Evolutionary conservation across 2,329 filamentous ascomycete species (phyloP).

Genomic region (Claviceps cyperi): DNA sequence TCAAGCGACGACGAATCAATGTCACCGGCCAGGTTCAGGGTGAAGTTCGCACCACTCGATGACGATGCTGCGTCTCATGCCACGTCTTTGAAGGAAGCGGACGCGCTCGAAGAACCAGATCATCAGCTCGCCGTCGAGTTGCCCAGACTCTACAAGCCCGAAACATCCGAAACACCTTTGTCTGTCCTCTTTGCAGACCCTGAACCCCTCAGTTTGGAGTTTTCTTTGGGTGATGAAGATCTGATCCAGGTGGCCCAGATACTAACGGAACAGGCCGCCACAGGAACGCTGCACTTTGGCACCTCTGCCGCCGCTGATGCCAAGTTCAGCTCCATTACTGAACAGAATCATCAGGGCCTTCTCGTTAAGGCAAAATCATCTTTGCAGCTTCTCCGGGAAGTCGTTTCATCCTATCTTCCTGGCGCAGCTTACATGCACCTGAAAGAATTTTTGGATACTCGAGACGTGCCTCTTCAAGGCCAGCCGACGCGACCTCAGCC

Average conservation of each 20-base stretch:
- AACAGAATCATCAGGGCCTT: slow-evolving; percentile 27
- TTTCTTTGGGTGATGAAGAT: slow-evolving; percentile 40
- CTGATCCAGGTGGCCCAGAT: slow-evolving; percentile 55
- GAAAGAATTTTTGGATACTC: slow-evolving; percentile 39
- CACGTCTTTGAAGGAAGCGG: slow-evolving; percentile 35
- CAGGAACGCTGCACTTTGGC: slow-evolving; percentile 28
- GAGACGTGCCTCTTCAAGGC: slow-evolving; percentile 39
- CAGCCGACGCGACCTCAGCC: slow-evolving; percentile 38
- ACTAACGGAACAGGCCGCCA: slow-evolving; percentile 54
- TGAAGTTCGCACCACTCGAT: slow-evolving; percentile 27
- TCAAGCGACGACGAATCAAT: slow-evolving; percentile 33
- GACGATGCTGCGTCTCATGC: slow-evolving; percentile 40
- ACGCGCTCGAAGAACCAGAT: slow-evolving; percentile 30
- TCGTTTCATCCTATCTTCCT: slow-evolving; percentile 30
- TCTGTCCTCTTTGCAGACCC: slow-evolving; percentile 44
- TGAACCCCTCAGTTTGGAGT: slow-evolving; percentile 34
- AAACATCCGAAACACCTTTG: slow-evolving; percentile 34
- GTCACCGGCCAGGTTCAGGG: slow-evolving; percentile 34
- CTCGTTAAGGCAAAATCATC: slow-evolving; percentile 30
- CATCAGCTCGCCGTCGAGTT: slow-evolving; percentile 34
- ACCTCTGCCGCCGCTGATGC: slow-evolving; percentile 10
- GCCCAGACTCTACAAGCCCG: slow-evolving; percentile 31
- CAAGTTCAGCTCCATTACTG: slow-evolving; percentile 11
- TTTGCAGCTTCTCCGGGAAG: slow-evolving; percentile 31
- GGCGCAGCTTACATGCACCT: slow-evolving; percentile 22